These are phyloP conservation scores for Aspergillus fijiensis DNA, from an alignment of 2,329 filamentous ascomycete species.

Conservation along the genomic window DNA sequence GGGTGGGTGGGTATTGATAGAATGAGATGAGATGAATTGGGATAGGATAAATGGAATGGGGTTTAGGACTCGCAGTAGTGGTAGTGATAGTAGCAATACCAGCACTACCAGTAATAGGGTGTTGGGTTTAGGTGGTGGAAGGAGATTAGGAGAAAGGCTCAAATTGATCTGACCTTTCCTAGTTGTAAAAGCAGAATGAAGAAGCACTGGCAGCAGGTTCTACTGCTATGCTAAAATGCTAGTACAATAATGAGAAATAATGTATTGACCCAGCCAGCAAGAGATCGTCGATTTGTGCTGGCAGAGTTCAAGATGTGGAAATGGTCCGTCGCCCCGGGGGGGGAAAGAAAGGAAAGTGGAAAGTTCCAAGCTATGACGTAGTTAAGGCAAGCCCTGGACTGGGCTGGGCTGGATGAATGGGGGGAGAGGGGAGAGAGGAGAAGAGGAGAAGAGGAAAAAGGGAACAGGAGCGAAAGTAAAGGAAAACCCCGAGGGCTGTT, in stretches of 20 bases:
- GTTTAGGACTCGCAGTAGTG: background rate
- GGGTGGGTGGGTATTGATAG: background rate
- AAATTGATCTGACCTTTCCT: slow-evolving; percentile 25
- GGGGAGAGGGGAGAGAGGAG: background rate
- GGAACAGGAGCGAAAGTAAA: background rate
- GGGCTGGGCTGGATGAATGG: background rate
- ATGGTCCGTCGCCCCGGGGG: slow-evolving; percentile 25
- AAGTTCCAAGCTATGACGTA: slow-evolving; percentile 33
- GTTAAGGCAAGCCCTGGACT: slow-evolving; percentile 8
- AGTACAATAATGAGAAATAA: background rate
- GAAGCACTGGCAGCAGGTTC: slow-evolving; percentile 18
- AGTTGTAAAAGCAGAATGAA: slow-evolving; percentile 1
- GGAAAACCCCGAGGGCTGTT: background rate
- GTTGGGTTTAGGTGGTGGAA: slow-evolving; percentile 4
- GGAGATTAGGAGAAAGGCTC: slow-evolving; percentile 12
- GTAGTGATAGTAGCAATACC: background rate
- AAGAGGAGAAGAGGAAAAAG: background rate
- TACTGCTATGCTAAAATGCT: slow-evolving; percentile 12
- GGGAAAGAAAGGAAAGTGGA: no score
- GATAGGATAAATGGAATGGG: background rate
- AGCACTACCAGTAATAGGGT: background rate
- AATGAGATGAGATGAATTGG: background rate
- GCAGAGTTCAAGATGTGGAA: slow-evolving; percentile 13
- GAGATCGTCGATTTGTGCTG: slow-evolving; percentile 25
- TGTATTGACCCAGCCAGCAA: slow-evolving; percentile 4